Percentiles rank a stretch among this genome's conserved stretches.
These are phyloP conservation scores for Fagopyrum tataricum DNA, from an alignment of 148 eudicot genomes.

Conservation along the genomic window DNA sequence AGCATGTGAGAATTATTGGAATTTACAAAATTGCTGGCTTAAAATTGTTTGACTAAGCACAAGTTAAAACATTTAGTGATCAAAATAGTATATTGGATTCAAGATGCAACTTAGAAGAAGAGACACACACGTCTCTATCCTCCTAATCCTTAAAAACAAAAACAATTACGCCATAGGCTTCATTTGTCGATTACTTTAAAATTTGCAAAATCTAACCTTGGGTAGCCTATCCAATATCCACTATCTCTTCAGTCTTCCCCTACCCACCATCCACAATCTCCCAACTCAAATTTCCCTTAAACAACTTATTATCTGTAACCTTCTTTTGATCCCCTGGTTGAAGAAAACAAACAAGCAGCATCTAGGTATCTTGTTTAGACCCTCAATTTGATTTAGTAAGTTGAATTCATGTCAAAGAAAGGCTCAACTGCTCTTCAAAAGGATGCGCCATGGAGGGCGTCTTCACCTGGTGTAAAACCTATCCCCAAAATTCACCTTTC, in stretches of 20 bases:
- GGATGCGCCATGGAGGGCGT: constrained; percentile 84
- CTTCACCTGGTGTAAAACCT: constrained; percentile 43
- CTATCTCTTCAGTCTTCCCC: too few species aligned
- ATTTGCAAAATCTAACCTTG: neutral
- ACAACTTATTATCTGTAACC: neutral
- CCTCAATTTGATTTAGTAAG: constrained; percentile 4
- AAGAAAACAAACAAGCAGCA: neutral
- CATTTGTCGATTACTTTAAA: neutral
- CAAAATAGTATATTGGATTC: neutral
- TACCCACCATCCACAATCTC: too few species aligned
- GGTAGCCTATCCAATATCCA: constrained; percentile 8
- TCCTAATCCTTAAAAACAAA: neutral
- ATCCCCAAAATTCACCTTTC: constrained; percentile 80
- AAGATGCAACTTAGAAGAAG: neutral
- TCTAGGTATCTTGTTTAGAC: neutral
- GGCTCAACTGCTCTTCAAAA: constrained; percentile 37
- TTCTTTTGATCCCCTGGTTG: neutral
- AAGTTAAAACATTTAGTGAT: neutral
- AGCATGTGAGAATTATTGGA: too few species aligned
- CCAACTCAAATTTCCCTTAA: neutral
- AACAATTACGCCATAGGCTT: neutral
- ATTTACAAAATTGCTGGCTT: too few species aligned
- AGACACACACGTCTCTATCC: constrained; percentile 8
- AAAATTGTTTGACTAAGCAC: too few species aligned
- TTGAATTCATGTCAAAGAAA: constrained; percentile 46